A percentile compares a stretch with the other conserved stretches of the same genome.
Conservation (phyloP, 2,329 filamentous ascomycete species). For the Fusarium sp. region DNA sequence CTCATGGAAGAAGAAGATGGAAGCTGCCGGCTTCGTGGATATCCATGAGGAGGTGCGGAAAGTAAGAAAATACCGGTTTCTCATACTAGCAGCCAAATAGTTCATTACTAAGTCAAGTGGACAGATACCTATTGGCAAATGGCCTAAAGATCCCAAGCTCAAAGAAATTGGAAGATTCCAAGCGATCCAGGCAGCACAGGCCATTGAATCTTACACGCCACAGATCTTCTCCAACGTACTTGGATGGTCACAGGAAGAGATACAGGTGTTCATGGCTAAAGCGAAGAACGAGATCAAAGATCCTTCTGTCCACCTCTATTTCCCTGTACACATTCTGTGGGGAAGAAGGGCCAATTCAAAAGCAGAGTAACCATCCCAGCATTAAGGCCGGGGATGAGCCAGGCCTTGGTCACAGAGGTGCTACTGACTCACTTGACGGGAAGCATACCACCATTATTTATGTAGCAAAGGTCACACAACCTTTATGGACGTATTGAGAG, state of each 20-base stretch:
- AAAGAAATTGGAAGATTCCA: conserved; percentile 26
- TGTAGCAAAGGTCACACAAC: no score
- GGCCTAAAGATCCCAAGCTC: conserved; percentile 24
- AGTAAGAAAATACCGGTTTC: background rate
- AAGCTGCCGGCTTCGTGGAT: conserved; percentile 14
- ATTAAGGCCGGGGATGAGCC: no score
- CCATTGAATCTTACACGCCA: conserved; percentile 24
- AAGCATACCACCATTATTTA: no score
- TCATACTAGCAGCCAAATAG: background rate
- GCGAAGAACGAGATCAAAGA: conserved; percentile 32
- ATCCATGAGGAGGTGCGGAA: conserved; percentile 17
- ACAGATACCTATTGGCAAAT: conserved; percentile 15
- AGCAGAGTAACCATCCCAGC: no score
- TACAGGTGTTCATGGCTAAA: conserved; percentile 32
- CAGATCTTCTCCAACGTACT: conserved; percentile 20
- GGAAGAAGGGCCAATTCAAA: background rate
- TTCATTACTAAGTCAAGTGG: background rate
- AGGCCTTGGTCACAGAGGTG: no score
- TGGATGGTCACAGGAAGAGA: conserved; percentile 31
- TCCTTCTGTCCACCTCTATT: conserved; percentile 28
- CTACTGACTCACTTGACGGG: no score
- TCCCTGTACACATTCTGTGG: conserved; percentile 18
- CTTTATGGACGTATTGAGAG: no score
- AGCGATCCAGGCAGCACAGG: conserved; percentile 15
- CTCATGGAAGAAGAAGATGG: conserved; percentile 12